Conservation (phyloP, 805 yeast species). For the Metschnikowia reukaufii region DNA sequence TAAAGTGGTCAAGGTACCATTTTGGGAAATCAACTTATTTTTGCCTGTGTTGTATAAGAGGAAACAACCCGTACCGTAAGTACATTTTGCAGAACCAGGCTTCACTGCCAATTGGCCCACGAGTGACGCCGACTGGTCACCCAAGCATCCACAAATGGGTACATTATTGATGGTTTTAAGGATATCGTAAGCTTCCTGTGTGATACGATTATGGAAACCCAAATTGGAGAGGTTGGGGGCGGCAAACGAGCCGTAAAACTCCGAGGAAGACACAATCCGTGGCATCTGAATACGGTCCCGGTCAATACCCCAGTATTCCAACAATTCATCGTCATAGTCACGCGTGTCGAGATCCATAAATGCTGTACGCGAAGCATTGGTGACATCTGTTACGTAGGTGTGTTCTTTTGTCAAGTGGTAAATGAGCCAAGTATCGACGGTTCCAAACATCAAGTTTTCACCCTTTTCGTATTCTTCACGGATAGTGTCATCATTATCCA, state of each 20-base stretch:
- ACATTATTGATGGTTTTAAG: constrained; percentile 52
- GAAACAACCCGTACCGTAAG: constrained; percentile 96
- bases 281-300: constrained; percentile 65
- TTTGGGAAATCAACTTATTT: constrained; percentile 63
- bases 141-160: constrained; percentile 87
- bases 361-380: constrained; percentile 90
- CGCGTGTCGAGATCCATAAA: constrained; percentile 78
- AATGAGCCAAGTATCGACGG: constrained; percentile 92
- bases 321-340: constrained; percentile 72
- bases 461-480: constrained; percentile 69
- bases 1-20: constrained; percentile 86
- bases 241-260: constrained; percentile 69
- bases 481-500: constrained; percentile 72
- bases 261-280: constrained; percentile 74
- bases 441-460: constrained; percentile 82
- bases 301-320: constrained; percentile 80
- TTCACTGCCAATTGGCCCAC: constrained; percentile 89
- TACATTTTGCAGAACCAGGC: constrained; percentile 87
- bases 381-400: constrained; percentile 76
- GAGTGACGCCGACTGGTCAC: constrained; percentile 91
- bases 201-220: constrained; percentile 52
- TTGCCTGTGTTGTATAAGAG: constrained; percentile 83
- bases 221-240: constrained; percentile 57
- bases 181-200: constrained; percentile 52
- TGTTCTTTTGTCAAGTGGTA: constrained; percentile 75